Evolutionary conservation across 495 filamentous ascomycete genomes (phyloP).

Genomic region (Chaetomidium leptoderma): DNA sequence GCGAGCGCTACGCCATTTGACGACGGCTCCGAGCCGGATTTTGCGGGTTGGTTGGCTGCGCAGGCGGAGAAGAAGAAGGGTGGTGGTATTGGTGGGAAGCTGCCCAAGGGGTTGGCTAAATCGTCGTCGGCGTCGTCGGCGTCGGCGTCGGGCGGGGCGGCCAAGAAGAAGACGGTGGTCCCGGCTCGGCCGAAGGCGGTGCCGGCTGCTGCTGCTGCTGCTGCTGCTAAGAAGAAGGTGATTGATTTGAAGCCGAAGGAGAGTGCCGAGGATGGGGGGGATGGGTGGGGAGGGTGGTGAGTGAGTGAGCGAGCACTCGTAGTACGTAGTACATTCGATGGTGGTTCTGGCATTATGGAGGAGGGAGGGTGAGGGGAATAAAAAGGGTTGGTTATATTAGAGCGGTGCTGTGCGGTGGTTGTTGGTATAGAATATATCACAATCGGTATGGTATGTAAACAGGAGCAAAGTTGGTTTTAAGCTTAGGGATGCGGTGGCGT

Average conservation of each 20-base stretch:
- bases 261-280: slow-evolving; percentile 60
- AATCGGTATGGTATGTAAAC: no score
- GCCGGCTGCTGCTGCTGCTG: slow-evolving; percentile 7
- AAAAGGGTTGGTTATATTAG: no score
- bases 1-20: slow-evolving; percentile 57
- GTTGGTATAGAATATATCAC: no score
- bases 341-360: no score
- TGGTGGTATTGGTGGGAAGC: slow-evolving; percentile 40
- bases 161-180: slow-evolving; percentile 19
- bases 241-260: slow-evolving; percentile 54
- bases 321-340: no score
- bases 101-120: slow-evolving; percentile 76
- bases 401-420: no score
- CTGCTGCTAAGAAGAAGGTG: slow-evolving; percentile 43
- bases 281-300: slow-evolving; percentile 52
- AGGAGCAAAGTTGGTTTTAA: no score
- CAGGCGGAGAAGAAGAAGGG: slow-evolving; percentile 67
- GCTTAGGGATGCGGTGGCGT: no score
- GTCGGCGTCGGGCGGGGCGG: slow-evolving; percentile 22
- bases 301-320: no score
- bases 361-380: no score
- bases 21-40: slow-evolving; percentile 84
- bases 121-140: no score
- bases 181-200: slow-evolving; percentile 16
- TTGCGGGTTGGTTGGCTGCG: slow-evolving; percentile 86